These are phyloP conservation scores for Barnettozyma sucrosica DNA, from an alignment of 805 yeast genomes.

Conservation along the genomic window DNA sequence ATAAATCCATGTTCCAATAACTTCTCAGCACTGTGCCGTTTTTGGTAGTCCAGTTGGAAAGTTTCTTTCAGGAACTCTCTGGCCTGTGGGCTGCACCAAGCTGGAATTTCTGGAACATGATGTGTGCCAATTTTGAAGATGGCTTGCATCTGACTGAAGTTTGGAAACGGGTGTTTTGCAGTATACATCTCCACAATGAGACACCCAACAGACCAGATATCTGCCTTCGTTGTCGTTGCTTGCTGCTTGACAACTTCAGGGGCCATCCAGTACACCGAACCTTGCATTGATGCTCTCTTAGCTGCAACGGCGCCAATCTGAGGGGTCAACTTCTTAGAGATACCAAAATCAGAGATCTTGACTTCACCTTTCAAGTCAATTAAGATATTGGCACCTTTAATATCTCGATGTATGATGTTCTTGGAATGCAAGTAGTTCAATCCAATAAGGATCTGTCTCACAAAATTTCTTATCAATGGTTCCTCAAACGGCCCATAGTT, in stretches of 20 bases:
- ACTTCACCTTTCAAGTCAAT: conserved; percentile 78
- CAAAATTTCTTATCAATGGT: conserved; percentile 63
- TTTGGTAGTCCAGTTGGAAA: conserved; percentile 67
- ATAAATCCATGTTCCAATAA: conserved; percentile 61
- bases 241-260: conserved; percentile 96
- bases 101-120: conserved; percentile 74
- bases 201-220: conserved; percentile 97
- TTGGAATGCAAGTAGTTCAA: conserved; percentile 67
- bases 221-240: conserved; percentile 87
- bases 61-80: conserved; percentile 58
- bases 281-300: conserved; percentile 81
- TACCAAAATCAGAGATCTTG: conserved; percentile 84
- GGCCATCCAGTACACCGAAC: conserved; percentile 98
- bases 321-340: conserved; percentile 63
- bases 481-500: conserved; percentile 81
- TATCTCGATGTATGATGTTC: conserved; percentile 79
- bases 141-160: conserved; percentile 94
- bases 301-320: conserved; percentile 25
- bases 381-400: conserved; percentile 82
- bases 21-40: conserved; percentile 70
- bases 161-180: conserved; percentile 94
- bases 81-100: conserved; percentile 63
- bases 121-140: conserved; percentile 89
- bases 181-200: conserved; percentile 92
- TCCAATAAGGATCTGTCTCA: conserved; percentile 72